Percentiles rank a stretch among this genome's conserved stretches.
Evolutionary conservation across 306 rosid genomes (phyloP).

Genomic region (Neltuma alba): DNA sequence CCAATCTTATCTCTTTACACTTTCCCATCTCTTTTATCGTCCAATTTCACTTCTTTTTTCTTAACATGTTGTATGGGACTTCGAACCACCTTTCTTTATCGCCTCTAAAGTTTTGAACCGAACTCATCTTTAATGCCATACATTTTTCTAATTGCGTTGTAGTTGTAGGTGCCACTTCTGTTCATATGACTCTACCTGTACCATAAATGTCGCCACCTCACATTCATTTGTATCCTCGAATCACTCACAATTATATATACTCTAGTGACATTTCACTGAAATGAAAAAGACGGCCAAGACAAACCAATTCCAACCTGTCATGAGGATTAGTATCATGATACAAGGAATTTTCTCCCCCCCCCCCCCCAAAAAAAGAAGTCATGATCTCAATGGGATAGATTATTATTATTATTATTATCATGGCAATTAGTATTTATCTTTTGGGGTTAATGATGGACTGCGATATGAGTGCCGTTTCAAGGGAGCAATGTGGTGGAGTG

Average conservation of each 20-base stretch:
- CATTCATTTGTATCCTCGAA: not conserved
- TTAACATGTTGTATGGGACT: not conserved
- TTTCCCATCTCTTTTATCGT: conserved; percentile 5
- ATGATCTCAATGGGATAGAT: not conserved
- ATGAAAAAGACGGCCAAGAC: not conserved
- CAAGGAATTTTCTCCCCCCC: not conserved
- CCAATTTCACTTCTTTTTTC: not conserved
- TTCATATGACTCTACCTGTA: not conserved
- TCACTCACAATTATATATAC: too few species aligned
- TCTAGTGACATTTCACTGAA: conserved; percentile 12
- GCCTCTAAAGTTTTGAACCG: not conserved
- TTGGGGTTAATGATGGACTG: not conserved
- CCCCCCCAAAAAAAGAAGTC: too few species aligned
- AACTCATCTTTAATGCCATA: not conserved
- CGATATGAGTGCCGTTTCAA: conserved; percentile 29
- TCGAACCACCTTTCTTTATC: conserved; percentile 13
- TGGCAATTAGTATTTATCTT: not conserved
- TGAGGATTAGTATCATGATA: too few species aligned
- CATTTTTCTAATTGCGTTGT: conserved; percentile 8
- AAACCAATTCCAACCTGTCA: not conserved
- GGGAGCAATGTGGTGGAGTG: not conserved
- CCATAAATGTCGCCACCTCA: conserved; percentile 13
- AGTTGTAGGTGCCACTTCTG: not conserved
- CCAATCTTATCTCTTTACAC: conserved; percentile 19
- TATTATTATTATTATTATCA: not conserved